Evolutionary conservation across 305 asterid genomes (phyloP), one percentile per base, ranked within the genome.

Genomic region (Fraxinus paxiana): DNA sequence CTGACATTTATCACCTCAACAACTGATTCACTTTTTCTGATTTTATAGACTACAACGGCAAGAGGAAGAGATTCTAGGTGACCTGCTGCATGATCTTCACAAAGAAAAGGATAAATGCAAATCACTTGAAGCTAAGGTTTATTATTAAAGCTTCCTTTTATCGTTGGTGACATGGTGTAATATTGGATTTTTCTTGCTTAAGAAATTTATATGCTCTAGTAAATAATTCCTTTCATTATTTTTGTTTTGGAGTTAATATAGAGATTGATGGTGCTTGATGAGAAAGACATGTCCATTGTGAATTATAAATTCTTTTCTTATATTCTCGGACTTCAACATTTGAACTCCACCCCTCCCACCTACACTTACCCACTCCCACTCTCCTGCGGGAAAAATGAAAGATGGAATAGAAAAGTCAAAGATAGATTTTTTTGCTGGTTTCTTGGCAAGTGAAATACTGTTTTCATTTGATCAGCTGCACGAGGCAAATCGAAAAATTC

Each of bases 31-130:
- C 24, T 69, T 26, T 74, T 83, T 73, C 78, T 87, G 71, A 71
- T 79, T 79, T 76, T 46, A 78, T 89, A 95, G 99, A 86, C 80
- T 94, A 88, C 83, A 89, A 81, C 88, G 86, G 85, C 89, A 82
- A 75, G 98, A 94, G 84, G 91, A 89, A 35, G 92, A 88, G 85
- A 74, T 91, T 83, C 86, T 92, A 33, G 98, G 97, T 83, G 99
- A 94, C 77, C 75, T 94, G 82, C 86, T 92, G 82, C 83, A 82
- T 30, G 99, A 94, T 85, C 83, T 94, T 41, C 90, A 88, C 61
- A 76, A 79, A 26, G 99, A 92, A 85, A 94, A 85, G 87, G 94
- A 87, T 59, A 91, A 81, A 86, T 76, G 88, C 91, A 88, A 88
- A 82, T 86, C 92, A 82, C 90, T 94, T 17, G 97, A 92, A 87